Evolutionary conservation across 192 early-diverging fungal genomes (phyloP).

Genomic region (Phycomyces blakesleeanus): DNA sequence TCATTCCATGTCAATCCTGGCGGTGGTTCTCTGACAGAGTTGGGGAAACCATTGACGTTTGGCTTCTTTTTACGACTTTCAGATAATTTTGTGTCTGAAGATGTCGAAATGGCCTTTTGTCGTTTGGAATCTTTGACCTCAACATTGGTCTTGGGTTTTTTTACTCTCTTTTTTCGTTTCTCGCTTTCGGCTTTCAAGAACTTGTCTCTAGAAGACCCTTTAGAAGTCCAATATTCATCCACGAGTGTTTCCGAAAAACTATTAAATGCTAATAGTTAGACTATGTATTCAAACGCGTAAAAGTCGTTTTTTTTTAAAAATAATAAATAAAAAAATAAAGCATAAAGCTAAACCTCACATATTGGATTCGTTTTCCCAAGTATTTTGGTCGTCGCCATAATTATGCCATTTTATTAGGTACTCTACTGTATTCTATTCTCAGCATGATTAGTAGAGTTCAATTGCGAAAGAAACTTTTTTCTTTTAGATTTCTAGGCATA

Average conservation of each 20-base stretch:
- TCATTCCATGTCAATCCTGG: neutral
- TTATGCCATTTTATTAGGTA: conserved; percentile 7
- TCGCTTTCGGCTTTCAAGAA: neutral
- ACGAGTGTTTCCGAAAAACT: neutral
- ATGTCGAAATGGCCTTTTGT: neutral
- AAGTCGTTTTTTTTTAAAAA: too few relatives aligned
- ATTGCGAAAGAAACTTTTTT: conserved; percentile 1
- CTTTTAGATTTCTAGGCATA: neutral
- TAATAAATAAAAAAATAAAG: neutral
- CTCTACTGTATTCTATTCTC: neutral
- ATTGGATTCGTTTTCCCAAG: conserved; percentile 10
- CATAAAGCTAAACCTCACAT: neutral
- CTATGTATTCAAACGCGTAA: too few relatives aligned
- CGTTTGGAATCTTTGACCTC: neutral
- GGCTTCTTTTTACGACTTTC: neutral
- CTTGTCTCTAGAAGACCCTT: neutral
- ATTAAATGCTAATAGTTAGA: too few relatives aligned
- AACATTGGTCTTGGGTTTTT: neutral
- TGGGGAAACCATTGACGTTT: too few relatives aligned
- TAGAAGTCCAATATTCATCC: conserved; percentile 3
- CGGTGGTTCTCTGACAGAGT: neutral
- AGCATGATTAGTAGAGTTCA: too few relatives aligned
- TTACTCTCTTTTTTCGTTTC: neutral
- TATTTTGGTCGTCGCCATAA: neutral
- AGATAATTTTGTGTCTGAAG: neutral